Evolutionary conservation across 495 filamentous ascomycete species (phyloP).

Genomic region (Podospora appendiculata): DNA sequence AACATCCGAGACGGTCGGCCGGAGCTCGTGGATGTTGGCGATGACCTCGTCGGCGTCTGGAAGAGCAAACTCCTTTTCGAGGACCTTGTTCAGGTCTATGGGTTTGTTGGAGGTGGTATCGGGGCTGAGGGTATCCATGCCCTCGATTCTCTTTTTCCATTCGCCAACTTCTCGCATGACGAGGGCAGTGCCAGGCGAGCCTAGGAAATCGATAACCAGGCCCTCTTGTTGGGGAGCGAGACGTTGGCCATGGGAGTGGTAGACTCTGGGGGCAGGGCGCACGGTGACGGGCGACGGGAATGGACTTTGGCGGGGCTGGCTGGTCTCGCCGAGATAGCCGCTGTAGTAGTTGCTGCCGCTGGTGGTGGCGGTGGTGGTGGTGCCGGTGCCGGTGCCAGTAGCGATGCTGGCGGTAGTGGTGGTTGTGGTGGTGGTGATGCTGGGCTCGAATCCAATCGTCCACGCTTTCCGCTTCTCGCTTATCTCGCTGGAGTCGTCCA

Average conservation of each 20-base stretch:
- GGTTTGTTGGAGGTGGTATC: too few species aligned
- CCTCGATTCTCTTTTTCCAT: too few species aligned
- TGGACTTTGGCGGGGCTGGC: neutral
- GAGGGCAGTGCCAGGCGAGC: constrained; percentile 23
- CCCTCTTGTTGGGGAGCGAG: constrained; percentile 1
- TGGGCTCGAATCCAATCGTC: too few species aligned
- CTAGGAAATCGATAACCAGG: constrained; percentile 14
- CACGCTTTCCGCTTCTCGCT: too few species aligned
- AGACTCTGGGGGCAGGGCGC: neutral
- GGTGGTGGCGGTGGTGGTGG: neutral
- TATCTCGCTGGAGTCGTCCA: too few species aligned
- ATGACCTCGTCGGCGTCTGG: constrained; percentile 21
- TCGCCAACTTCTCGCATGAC: constrained; percentile 21
- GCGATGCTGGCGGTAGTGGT: neutral
- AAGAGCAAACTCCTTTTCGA: constrained; percentile 20
- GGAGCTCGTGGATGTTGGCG: constrained; percentile 35
- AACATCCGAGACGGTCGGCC: constrained; percentile 20
- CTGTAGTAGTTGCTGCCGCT: neutral
- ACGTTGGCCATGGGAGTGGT: neutral
- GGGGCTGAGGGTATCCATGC: too few species aligned
- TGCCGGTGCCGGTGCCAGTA: neutral
- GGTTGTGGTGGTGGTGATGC: neutral
- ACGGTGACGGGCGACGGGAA: neutral
- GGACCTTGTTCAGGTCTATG: neutral
- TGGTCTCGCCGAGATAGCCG: neutral